Evolutionary conservation across 345 rosid genomes (phyloP).

Genomic region (Heritiera littoralis): DNA sequence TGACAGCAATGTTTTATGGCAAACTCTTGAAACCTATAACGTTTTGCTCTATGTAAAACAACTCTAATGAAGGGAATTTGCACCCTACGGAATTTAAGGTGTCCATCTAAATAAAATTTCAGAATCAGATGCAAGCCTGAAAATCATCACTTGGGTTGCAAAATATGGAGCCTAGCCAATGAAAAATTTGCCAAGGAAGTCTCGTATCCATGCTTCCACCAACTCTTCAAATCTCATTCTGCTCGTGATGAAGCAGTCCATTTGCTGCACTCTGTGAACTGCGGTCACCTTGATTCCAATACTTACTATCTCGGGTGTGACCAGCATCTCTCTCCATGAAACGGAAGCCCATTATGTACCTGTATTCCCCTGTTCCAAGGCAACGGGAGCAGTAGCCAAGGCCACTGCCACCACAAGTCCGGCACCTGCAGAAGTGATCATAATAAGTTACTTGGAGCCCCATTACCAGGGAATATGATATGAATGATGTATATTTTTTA

Average conservation of each 20-base stretch:
- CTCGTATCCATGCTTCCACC: neutral
- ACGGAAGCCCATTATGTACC: slow-evolving; percentile 61
- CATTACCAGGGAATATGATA: neutral
- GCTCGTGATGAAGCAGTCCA: slow-evolving; percentile 1
- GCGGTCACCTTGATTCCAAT: slow-evolving; percentile 7
- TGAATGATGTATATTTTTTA: neutral
- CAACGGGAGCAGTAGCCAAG: slow-evolving; percentile 69
- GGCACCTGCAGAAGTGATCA: slow-evolving; percentile 51
- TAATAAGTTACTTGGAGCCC: neutral
- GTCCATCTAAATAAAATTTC: neutral
- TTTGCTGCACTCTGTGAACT: slow-evolving; percentile 15
- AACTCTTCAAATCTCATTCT: neutral
- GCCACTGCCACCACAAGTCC: slow-evolving; percentile 78
- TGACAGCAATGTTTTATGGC: neutral
- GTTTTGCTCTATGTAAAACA: neutral
- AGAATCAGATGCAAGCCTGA: neutral
- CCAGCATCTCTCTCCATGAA: slow-evolving; percentile 47
- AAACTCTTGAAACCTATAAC: neutral
- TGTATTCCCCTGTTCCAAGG: slow-evolving; percentile 71
- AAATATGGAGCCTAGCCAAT: neutral
- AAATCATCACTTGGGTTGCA: neutral
- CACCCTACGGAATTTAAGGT: neutral
- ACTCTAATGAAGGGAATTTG: neutral
- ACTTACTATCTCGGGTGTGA: neutral
- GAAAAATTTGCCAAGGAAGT: neutral